phyloP scores from a whole-genome alignment of 768 basidiomycete genomes.

The Auriculariales sp. region DNA sequence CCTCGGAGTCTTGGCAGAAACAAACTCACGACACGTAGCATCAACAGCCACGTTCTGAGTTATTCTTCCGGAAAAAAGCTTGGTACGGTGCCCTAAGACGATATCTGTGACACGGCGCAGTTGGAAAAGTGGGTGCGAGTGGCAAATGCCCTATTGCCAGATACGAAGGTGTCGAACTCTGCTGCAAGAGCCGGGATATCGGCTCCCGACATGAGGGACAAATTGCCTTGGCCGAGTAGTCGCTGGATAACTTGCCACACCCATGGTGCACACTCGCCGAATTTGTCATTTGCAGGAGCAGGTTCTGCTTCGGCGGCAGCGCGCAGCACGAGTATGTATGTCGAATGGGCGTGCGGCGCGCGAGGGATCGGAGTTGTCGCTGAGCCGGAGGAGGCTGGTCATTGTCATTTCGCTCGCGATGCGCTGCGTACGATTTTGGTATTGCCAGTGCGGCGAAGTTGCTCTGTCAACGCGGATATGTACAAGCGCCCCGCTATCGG shows the following conservation, averaged over 20 bases:
- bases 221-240: neutral
- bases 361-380: neutral
- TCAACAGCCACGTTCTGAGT: too few relatives aligned
- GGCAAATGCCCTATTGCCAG: neutral
- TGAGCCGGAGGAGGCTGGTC: conserved; percentile 9
- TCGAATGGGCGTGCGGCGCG: neutral
- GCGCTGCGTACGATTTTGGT: conserved; percentile 12
- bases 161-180: neutral
- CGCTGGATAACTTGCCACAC: neutral
- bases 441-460: conserved; percentile 13
- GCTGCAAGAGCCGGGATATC: neutral
- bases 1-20: too few relatives aligned
- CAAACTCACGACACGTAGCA: too few relatives aligned
- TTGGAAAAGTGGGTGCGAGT: neutral
- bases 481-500: conserved; percentile 10
- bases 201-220: neutral
- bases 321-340: too few relatives aligned
- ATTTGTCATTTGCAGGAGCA: neutral
- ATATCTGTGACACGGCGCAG: neutral
- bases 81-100: too few relatives aligned
- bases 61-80: too few relatives aligned
- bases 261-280: neutral
- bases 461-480: conserved; percentile 13
- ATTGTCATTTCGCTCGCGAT: conserved; percentile 14
- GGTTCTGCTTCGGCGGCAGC: neutral